Percentiles rank a stretch among this genome's conserved stretches.
phyloP scores from a whole-genome alignment of 1,139 yeast genomes.

The Geotrichum europaeum region DNA sequence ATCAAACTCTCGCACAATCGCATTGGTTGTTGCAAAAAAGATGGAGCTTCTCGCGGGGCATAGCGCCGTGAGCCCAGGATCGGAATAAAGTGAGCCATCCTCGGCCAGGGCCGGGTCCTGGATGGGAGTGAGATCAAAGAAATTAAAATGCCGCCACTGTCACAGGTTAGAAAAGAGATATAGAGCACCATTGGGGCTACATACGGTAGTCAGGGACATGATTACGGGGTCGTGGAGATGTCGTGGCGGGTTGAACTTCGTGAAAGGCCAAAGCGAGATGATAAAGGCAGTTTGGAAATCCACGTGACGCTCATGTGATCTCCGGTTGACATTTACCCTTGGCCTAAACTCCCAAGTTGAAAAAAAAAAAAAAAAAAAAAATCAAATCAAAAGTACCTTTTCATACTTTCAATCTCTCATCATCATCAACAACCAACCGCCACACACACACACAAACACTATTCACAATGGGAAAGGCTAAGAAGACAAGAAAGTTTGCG shows the following conservation, averaged over 20 bases:
- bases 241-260: background rate
- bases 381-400: background rate
- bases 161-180: background rate
- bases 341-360: background rate
- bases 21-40: slow-evolving; percentile 52
- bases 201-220: slow-evolving; percentile 16
- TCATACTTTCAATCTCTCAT: background rate
- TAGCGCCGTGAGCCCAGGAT: slow-evolving; percentile 60
- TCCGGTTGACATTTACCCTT: slow-evolving; percentile 3
- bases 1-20: slow-evolving; percentile 55
- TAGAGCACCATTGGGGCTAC: background rate
- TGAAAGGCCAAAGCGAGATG: background rate
- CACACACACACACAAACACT: background rate
- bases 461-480: slow-evolving; percentile 83
- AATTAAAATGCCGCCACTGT: slow-evolving; percentile 81
- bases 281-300: background rate
- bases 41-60: slow-evolving; percentile 50
- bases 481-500: slow-evolving; percentile 96
- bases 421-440: background rate
- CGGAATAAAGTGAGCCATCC: slow-evolving; percentile 62
- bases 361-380: background rate
- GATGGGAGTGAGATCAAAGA: slow-evolving; percentile 78
- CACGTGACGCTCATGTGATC: background rate
- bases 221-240: background rate
- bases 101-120: slow-evolving; percentile 68